phyloP scores from a whole-genome alignment of 768 basidiomycete species.

The Grammothele lineata region DNA sequence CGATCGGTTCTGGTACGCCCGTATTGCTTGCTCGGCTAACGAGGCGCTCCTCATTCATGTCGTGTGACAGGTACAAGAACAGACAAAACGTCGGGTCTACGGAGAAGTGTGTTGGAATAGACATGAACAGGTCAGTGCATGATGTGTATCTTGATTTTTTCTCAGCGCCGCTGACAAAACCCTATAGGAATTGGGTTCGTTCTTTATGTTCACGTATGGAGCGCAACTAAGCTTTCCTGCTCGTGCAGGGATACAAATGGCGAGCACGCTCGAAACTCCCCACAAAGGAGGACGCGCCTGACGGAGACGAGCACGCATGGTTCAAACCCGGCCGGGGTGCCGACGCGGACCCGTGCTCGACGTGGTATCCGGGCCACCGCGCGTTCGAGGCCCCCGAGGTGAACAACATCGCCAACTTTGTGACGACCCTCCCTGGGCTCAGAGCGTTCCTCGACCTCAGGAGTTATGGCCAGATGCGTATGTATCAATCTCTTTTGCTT shows the following conservation, averaged over 20 bases:
- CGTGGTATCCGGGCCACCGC: slow-evolving; percentile 70
- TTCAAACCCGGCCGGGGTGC: slow-evolving; percentile 3
- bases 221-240: background rate
- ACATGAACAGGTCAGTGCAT: slow-evolving; percentile 62
- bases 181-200: slow-evolving; percentile 56
- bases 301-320: background rate
- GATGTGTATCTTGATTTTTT: background rate
- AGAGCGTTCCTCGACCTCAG: slow-evolving; percentile 71
- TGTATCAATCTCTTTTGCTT: slow-evolving; percentile 29
- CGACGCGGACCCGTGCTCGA: slow-evolving; percentile 55
- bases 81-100: slow-evolving; percentile 48
- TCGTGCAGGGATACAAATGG: slow-evolving; percentile 69
- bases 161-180: too few relatives aligned
- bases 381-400: slow-evolving; percentile 78
- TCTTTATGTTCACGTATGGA: background rate
- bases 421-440: slow-evolving; percentile 48
- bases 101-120: slow-evolving; percentile 60
- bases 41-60: background rate
- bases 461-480: slow-evolving; percentile 82
- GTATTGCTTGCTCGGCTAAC: background rate
- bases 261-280: slow-evolving; percentile 32
- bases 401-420: slow-evolving; percentile 67
- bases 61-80: slow-evolving; percentile 57
- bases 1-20: slow-evolving; percentile 58
- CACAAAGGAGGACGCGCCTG: slow-evolving; percentile 7